A percentile compares a stretch with the other conserved stretches of the same genome.
Evolutionary conservation across 208 protist species (phyloP).

Genomic region (Porcisia hertigi): DNA sequence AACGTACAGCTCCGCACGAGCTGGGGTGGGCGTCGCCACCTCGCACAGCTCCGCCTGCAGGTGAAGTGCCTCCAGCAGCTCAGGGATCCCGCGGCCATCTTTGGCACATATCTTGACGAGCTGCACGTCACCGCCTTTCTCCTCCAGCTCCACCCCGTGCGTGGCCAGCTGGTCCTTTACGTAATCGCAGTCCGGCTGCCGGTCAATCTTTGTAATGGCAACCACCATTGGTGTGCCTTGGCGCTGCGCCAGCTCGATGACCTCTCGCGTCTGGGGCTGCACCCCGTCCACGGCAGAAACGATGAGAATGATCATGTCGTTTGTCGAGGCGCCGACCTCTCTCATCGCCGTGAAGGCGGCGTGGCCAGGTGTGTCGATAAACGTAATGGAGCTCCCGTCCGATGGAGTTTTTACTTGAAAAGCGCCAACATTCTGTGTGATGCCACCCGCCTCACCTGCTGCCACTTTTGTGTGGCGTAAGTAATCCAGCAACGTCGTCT

Average conservation of each 20-base stretch:
- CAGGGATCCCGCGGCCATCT: slow-evolving; percentile 82
- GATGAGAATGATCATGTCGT: slow-evolving; percentile 97
- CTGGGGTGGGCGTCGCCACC: slow-evolving; percentile 58
- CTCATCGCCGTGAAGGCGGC: slow-evolving; percentile 96
- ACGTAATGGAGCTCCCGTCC: slow-evolving; percentile 86
- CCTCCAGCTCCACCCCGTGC: slow-evolving; percentile 88
- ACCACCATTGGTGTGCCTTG: slow-evolving; percentile 92
- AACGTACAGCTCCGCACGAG: slow-evolving; percentile 88
- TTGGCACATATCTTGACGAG: slow-evolving; percentile 91
- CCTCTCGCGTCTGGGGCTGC: slow-evolving; percentile 94
- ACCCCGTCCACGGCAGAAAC: slow-evolving; percentile 96
- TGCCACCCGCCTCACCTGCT: slow-evolving; percentile 96
- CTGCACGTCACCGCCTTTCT: slow-evolving; percentile 94
- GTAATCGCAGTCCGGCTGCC: slow-evolving; percentile 73
- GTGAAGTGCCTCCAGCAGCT: slow-evolving; percentile 89
- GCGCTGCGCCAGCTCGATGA: slow-evolving; percentile 78
- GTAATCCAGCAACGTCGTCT: slow-evolving; percentile 97
- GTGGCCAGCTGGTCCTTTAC: slow-evolving; percentile 84
- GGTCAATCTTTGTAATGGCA: slow-evolving; percentile 98
- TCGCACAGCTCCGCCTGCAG: slow-evolving; percentile 92
- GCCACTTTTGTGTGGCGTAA: slow-evolving; percentile 94
- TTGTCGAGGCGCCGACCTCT: slow-evolving; percentile 91
- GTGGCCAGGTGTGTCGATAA: slow-evolving; percentile 99
- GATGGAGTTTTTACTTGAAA: slow-evolving; percentile 69
- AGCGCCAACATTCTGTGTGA: slow-evolving; percentile 97